Percentiles rank a stretch among this genome's conserved stretches.
These are phyloP conservation scores for Nemania sp. DNA, from an alignment of 2,329 filamentous ascomycete genomes.

Conservation along the genomic window DNA sequence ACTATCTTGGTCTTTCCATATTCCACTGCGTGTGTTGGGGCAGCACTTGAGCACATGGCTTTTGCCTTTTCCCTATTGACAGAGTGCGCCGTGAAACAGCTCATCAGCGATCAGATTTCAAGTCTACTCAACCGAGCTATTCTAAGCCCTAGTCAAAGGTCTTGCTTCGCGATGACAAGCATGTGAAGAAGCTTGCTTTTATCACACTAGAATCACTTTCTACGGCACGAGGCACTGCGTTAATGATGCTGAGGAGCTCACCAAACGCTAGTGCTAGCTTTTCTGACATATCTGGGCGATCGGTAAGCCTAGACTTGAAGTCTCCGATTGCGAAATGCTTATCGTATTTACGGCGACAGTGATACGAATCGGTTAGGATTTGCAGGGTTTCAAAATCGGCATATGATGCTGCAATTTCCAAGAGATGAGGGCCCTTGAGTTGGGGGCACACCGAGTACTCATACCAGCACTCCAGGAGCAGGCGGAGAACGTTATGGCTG, in stretches of 20 bases:
- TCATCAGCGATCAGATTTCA: conserved; percentile 7
- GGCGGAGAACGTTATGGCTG: conserved; percentile 50
- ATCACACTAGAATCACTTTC: not conserved
- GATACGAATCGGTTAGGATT: conserved; percentile 45
- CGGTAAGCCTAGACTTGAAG: conserved; percentile 21
- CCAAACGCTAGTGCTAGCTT: conserved; percentile 30
- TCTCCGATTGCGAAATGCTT: conserved; percentile 41
- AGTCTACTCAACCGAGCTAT: not conserved
- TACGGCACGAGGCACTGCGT: not conserved
- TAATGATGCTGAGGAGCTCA: conserved; percentile 29
- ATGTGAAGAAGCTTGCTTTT: conserved; percentile 21
- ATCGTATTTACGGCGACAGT: conserved; percentile 47
- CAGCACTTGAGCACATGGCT: too few species aligned
- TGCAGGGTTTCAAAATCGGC: conserved; percentile 49
- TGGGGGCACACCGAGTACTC: conserved; percentile 52
- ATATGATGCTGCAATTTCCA: conserved; percentile 48
- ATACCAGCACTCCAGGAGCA: conserved; percentile 53
- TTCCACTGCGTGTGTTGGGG: too few species aligned
- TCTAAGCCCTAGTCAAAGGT: conserved; percentile 24
- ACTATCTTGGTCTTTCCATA: too few species aligned
- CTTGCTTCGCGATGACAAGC: conserved; percentile 20
- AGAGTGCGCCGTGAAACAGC: conserved; percentile 13
- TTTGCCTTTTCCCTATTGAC: not conserved
- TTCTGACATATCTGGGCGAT: conserved; percentile 27
- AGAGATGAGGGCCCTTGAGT: conserved; percentile 49